These are phyloP conservation scores for Hordeum marinum DNA, from an alignment of 176 grass and related monocot species.

Conservation along the genomic window DNA sequence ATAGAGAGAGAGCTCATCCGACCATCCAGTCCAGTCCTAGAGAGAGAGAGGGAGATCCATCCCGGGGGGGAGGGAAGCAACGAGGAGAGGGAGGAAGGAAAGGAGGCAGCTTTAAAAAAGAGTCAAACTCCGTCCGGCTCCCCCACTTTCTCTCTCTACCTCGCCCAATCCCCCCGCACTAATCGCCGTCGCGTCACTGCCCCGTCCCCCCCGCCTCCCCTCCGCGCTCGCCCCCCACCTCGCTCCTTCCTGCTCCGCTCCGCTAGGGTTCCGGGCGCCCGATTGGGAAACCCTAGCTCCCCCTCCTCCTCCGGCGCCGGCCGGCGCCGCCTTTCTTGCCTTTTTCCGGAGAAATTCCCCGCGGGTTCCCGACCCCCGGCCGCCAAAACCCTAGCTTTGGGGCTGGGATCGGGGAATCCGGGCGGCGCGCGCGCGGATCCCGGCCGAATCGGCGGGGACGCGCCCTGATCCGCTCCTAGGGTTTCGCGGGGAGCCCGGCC, in stretches of 20 bases:
- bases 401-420: neutral
- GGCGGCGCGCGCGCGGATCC: slow-evolving; percentile 1
- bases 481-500: slow-evolving; percentile 24
- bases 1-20: neutral
- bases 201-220: neutral
- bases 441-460: neutral
- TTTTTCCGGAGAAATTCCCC: neutral
- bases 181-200: slow-evolving; percentile 12
- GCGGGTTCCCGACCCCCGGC: neutral
- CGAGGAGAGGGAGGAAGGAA: neutral
- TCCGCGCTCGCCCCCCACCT: too few species aligned
- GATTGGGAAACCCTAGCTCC: slow-evolving; percentile 18
- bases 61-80: neutral
- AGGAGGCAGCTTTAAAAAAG: slow-evolving; percentile 15
- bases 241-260: neutral
- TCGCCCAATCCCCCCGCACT: neutral
- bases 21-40: neutral
- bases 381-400: slow-evolving; percentile 25
- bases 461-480: slow-evolving; percentile 34
- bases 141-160: slow-evolving; percentile 18
- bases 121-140: neutral
- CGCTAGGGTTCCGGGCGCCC: neutral
- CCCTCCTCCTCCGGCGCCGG: neutral
- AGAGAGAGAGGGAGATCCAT: neutral
- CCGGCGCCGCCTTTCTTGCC: neutral